Conservation (phyloP, 1,284 basidiomycete species). For the Boletus semigastroideus region DNA sequence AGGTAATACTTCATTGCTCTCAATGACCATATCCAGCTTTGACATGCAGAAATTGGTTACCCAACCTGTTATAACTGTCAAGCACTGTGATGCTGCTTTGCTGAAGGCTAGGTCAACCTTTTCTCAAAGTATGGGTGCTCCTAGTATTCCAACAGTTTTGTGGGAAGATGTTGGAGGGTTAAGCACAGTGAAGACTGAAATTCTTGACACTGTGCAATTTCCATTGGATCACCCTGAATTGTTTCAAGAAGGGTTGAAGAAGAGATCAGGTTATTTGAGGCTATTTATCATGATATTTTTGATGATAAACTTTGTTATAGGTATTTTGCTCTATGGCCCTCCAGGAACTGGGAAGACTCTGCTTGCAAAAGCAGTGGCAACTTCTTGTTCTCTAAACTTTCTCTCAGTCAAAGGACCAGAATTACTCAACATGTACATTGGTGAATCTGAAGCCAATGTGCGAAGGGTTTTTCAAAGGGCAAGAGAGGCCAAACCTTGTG, state of each 20-base stretch:
- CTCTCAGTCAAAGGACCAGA: conserved; percentile 98
- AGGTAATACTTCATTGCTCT: neutral
- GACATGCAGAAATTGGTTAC: neutral
- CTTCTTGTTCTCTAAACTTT: conserved; percentile 90
- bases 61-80: conserved; percentile 32
- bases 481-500: conserved; percentile 85
- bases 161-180: conserved; percentile 99
- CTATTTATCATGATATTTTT: neutral
- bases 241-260: conserved; percentile 92
- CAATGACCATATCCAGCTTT: conserved; percentile 5
- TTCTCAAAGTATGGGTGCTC: conserved; percentile 92
- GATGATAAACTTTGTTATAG: conserved; percentile 37
- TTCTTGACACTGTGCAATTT: conserved; percentile 95
- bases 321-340: conserved; percentile 89
- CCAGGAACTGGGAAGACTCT: conserved; percentile 97
- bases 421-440: conserved; percentile 97
- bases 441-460: conserved; percentile 97
- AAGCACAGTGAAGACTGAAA: conserved; percentile 86
- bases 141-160: conserved; percentile 93
- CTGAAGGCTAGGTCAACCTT: conserved; percentile 78
- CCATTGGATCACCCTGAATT: conserved; percentile 94
- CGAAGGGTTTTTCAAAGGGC: conserved; percentile 91
- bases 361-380: conserved; percentile 92
- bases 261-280: conserved; percentile 73
- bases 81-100: conserved; percentile 77